These are phyloP conservation scores for Neurospora cerealis DNA, from an alignment of 495 filamentous ascomycete species.

Conservation along the genomic window DNA sequence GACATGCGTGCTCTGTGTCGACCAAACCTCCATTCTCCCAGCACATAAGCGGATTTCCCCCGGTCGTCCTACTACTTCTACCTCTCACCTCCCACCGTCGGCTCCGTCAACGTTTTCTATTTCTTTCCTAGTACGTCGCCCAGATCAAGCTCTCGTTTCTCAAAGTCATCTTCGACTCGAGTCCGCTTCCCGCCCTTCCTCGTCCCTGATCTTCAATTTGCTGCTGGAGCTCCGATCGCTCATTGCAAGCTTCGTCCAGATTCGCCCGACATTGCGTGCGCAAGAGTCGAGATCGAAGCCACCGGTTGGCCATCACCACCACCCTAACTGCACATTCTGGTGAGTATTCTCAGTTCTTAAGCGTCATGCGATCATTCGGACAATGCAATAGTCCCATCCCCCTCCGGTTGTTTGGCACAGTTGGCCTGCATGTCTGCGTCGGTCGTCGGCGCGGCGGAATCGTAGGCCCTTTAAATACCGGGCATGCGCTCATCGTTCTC, in stretches of 20 bases:
- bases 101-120: background rate
- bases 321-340: slow-evolving; percentile 20
- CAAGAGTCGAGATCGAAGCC: slow-evolving; percentile 15
- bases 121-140: background rate
- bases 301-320: slow-evolving; percentile 19
- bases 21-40: background rate
- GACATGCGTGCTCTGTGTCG: background rate
- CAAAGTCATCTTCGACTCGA: background rate
- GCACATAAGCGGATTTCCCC: background rate
- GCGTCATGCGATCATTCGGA: slow-evolving; percentile 28
- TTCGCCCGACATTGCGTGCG: slow-evolving; percentile 12
- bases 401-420: slow-evolving; percentile 6
- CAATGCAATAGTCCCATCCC: slow-evolving; percentile 5
- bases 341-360: slow-evolving; percentile 28
- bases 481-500: background rate
- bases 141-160: background rate
- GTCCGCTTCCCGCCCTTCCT: background rate
- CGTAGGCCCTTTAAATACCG: background rate
- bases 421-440: background rate
- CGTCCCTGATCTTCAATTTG: slow-evolving; percentile 1
- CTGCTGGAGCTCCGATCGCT: slow-evolving; percentile 10
- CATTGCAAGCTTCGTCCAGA: slow-evolving; percentile 5
- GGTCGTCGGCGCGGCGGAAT: background rate
- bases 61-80: background rate
- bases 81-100: background rate